A percentile compares a stretch with the other conserved stretches of the same genome.
phyloP scores from a whole-genome alignment of 345 rosid species.

The Bruguiera parviflora region DNA sequence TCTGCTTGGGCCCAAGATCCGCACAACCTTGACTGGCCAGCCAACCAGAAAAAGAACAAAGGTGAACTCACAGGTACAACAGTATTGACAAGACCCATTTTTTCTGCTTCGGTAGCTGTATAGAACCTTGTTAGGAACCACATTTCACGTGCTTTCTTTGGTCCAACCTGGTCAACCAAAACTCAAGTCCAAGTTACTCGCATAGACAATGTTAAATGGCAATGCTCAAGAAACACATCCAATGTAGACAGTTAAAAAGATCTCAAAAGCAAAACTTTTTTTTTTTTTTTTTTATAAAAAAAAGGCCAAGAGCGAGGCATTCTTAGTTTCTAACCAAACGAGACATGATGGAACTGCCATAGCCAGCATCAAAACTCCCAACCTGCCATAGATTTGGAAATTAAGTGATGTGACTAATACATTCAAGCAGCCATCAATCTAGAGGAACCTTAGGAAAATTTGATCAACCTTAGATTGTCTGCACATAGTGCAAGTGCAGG shows the following conservation, averaged over 20 bases:
- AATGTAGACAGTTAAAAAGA: neutral
- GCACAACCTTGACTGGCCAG: neutral
- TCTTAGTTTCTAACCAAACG: conserved; percentile 58
- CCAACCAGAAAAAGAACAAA: neutral
- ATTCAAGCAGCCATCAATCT: neutral
- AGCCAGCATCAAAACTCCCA: conserved; percentile 98
- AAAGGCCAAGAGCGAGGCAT: neutral
- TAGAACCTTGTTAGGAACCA: conserved; percentile 92
- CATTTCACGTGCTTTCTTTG: conserved; percentile 92
- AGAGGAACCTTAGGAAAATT: no score
- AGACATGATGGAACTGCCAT: conserved; percentile 95
- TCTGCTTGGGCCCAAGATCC: neutral
- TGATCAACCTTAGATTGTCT: no score
- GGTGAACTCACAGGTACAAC: conserved; percentile 70
- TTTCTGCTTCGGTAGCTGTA: conserved; percentile 81
- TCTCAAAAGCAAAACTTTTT: neutral
- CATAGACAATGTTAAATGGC: neutral
- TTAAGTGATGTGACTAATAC: neutral
- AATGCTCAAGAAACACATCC: neutral
- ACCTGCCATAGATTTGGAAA: conserved; percentile 45
- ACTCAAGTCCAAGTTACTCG: neutral
- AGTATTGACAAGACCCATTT: conserved; percentile 89
- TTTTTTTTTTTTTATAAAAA: neutral
- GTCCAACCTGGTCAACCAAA: conserved; percentile 58
- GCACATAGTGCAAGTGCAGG: no score